Evolutionary conservation across 225 moss, liverwort and hornwort species (phyloP).

Genomic region (Sphagnum tenellum): DNA sequence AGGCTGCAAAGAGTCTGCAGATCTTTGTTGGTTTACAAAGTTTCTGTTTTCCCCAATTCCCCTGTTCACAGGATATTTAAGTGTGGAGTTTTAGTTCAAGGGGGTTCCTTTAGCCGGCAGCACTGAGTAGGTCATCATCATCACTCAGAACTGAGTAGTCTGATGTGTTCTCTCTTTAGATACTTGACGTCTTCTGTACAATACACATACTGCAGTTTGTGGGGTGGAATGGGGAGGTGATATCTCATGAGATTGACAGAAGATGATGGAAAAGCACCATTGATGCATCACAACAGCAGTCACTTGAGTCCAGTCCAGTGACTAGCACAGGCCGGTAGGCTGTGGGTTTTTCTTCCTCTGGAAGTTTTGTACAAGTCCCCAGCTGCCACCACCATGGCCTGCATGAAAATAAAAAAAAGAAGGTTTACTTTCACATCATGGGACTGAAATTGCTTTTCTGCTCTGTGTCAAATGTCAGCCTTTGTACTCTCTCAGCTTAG

Average conservation of each 20-base stretch:
- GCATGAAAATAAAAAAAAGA: no score
- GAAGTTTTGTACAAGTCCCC: constrained; percentile 54
- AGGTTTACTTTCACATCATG: no score
- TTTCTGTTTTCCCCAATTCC: constrained; percentile 7
- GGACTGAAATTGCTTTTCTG: no score
- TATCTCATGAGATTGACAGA: constrained; percentile 15
- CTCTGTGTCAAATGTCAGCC: no score
- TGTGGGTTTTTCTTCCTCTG: constrained; percentile 32
- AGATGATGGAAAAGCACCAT: constrained; percentile 10
- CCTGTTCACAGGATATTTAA: constrained; percentile 28
- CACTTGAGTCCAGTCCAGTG: constrained; percentile 18
- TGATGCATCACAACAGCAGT: constrained; percentile 21
- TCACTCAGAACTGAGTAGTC: constrained; percentile 17
- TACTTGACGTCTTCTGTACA: constrained; percentile 34
- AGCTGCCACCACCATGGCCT: constrained; percentile 1
- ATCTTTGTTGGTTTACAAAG: constrained; percentile 13
- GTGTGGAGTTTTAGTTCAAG: no score
- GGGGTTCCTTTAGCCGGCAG: no score
- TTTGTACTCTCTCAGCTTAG: no score
- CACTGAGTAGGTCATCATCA: no score
- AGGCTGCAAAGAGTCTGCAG: constrained; percentile 20
- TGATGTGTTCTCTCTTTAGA: constrained; percentile 24
- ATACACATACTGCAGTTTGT: constrained; percentile 21
- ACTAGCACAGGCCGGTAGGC: constrained; percentile 19
- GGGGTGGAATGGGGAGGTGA: constrained; percentile 8